Conservation (phyloP, 2,329 filamentous ascomycete species). For the Trichoderma lentiforme region DNA sequence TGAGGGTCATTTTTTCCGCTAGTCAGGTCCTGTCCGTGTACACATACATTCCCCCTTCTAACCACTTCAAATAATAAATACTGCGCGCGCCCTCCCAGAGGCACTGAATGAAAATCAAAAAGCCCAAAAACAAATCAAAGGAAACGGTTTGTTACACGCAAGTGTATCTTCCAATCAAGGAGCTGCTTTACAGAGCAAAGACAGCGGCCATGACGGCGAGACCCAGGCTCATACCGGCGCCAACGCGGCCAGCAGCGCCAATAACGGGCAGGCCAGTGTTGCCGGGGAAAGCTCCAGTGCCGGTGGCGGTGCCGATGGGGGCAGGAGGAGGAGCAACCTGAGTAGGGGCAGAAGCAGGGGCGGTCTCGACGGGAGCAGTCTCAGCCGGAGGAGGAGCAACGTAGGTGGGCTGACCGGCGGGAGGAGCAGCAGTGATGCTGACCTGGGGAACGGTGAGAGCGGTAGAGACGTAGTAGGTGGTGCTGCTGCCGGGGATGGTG, state of each 20-base stretch:
- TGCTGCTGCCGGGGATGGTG: constrained; percentile 43
- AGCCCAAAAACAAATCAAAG: not conserved
- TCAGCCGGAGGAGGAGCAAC: constrained; percentile 29
- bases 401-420: constrained; percentile 36
- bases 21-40: constrained; percentile 20
- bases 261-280: constrained; percentile 35
- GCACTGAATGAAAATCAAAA: not conserved
- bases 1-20: constrained; percentile 16
- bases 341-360: constrained; percentile 18
- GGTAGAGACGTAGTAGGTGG: constrained; percentile 50
- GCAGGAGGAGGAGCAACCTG: constrained; percentile 26
- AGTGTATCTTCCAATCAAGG: not conserved
- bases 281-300: constrained; percentile 35
- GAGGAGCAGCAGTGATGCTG: constrained; percentile 36
- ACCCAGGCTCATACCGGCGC: constrained; percentile 45
- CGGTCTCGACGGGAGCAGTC: not conserved
- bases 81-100: constrained; percentile 2
- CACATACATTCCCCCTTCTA: constrained; percentile 19
- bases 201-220: constrained; percentile 43
- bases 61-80: not conserved
- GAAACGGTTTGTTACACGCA: not conserved
- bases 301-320: constrained; percentile 32
- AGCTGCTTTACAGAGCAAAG: constrained; percentile 43
- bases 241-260: constrained; percentile 39
- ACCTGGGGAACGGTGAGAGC: constrained; percentile 53